A percentile compares a stretch with the other conserved stretches of the same genome.
These are phyloP conservation scores for Ambrosia hybrid DNA, from an alignment of 140 eudicot genomes.

Conservation along the genomic window DNA sequence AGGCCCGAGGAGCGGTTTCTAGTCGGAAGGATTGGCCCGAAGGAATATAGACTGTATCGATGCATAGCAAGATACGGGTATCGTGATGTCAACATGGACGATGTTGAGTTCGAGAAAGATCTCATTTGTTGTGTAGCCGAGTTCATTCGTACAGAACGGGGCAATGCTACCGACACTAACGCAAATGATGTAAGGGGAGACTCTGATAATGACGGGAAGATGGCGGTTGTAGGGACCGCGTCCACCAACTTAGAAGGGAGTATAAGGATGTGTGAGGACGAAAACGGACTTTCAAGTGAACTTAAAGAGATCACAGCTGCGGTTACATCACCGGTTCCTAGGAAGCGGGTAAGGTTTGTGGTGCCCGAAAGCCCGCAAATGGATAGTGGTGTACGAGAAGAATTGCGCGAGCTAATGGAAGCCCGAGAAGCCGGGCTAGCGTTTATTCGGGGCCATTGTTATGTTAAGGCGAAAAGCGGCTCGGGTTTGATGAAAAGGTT, in stretches of 20 bases:
- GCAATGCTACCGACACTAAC: not conserved
- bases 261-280: conserved; percentile 45
- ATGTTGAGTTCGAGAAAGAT: conserved; percentile 76
- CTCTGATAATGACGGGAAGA: conserved; percentile 48
- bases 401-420: conserved; percentile 78
- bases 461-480: conserved; percentile 76
- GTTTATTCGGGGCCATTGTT: conserved; percentile 74
- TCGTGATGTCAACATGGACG: conserved; percentile 77
- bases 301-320: conserved; percentile 32
- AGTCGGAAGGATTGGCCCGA: conserved; percentile 90
- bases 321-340: conserved; percentile 37
- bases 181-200: conserved; percentile 22
- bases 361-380: conserved; percentile 72
- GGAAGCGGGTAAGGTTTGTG: conserved; percentile 71
- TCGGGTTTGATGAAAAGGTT: conserved; percentile 72
- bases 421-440: conserved; percentile 94
- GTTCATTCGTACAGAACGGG: conserved; percentile 64
- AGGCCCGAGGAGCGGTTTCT: conserved; percentile 87
- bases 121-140: conserved; percentile 88
- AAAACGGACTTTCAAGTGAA: conserved; percentile 25
- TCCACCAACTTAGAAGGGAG: conserved; percentile 48
- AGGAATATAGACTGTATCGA: conserved; percentile 70
- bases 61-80: conserved; percentile 92
- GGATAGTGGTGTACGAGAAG: conserved; percentile 44
- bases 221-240: conserved; percentile 66